Percentiles rank a stretch among this genome's conserved stretches.
These are phyloP conservation scores for Botrytis squamosa DNA, from an alignment of 2,329 filamentous ascomycete species.

Conservation along the genomic window DNA sequence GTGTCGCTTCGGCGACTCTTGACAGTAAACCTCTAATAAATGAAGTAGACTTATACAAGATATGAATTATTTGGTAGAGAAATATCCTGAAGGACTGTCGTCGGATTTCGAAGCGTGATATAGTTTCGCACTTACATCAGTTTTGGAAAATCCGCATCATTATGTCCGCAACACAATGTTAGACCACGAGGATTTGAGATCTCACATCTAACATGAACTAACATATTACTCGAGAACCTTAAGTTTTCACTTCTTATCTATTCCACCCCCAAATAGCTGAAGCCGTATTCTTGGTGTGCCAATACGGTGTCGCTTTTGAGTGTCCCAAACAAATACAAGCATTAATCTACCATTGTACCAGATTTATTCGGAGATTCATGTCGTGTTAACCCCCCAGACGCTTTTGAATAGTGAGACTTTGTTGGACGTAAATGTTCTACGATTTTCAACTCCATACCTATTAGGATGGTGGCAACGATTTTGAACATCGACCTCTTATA, in stretches of 20 bases:
- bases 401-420: neutral
- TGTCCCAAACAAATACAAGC: neutral
- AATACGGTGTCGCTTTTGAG: neutral
- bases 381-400: neutral
- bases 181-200: neutral
- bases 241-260: neutral
- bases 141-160: neutral
- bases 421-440: neutral
- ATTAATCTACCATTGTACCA: neutral
- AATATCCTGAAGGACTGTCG: neutral
- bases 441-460: neutral
- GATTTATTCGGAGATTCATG: neutral
- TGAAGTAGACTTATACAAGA: too few relatives aligned
- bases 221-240: neutral
- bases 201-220: neutral
- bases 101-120: neutral
- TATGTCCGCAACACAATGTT: neutral
- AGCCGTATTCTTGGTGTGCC: neutral
- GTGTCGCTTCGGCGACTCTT: too few relatives aligned
- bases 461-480: neutral
- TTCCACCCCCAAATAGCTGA: neutral
- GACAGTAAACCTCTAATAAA: too few relatives aligned
- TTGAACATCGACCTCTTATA: neutral
- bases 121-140: neutral
- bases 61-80: constrained; percentile 27